phyloP scores from a whole-genome alignment of 306 rosid species.

The Rubus parviflorus region DNA sequence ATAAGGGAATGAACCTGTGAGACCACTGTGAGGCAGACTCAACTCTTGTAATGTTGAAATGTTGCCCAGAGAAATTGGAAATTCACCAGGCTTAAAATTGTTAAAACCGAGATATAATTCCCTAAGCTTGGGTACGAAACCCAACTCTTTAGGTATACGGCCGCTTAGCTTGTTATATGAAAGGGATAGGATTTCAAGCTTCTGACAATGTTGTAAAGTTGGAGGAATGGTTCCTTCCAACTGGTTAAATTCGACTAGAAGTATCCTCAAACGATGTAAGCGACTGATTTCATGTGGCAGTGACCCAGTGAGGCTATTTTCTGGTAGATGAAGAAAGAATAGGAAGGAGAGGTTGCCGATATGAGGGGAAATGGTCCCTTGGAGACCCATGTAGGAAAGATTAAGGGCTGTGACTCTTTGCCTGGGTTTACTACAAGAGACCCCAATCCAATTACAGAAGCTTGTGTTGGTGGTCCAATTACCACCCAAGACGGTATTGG shows the following conservation, averaged over 20 bases:
- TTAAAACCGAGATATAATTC: background rate
- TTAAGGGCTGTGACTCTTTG: no score
- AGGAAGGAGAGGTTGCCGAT: slow-evolving; percentile 20
- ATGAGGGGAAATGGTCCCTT: no score
- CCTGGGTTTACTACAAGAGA: no score
- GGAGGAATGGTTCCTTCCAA: slow-evolving; percentile 12
- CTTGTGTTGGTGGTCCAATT: no score
- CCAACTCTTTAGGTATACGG: background rate
- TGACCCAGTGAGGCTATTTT: background rate
- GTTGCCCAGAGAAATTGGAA: background rate
- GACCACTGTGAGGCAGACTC: background rate
- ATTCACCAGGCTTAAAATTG: background rate
- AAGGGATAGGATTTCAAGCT: background rate
- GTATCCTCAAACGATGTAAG: background rate
- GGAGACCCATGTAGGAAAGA: no score
- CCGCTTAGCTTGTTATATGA: background rate
- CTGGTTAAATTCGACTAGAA: background rate
- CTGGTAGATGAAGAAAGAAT: background rate
- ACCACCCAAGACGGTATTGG: no score
- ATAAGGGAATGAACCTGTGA: background rate
- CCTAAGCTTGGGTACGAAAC: background rate
- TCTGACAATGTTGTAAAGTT: background rate
- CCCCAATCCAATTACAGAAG: no score
- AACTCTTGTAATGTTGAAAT: background rate
- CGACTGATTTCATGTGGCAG: background rate